phyloP scores from a whole-genome alignment of 352 stramenopile genomes.

The Phytopythium mirpurense region DNA sequence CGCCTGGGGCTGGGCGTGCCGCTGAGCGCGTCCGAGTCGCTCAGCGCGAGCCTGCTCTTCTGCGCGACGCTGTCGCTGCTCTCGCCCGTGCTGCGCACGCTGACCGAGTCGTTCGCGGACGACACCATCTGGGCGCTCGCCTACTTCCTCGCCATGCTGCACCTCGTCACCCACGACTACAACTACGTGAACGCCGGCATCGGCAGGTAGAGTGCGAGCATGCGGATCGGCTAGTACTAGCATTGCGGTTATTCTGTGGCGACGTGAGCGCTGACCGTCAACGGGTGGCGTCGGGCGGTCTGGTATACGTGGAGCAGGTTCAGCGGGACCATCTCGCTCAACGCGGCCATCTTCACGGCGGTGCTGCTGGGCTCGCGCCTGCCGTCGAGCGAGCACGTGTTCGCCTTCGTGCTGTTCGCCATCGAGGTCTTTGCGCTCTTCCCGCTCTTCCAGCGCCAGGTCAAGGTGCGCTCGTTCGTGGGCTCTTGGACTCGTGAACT shows the following conservation, averaged over 20 bases:
- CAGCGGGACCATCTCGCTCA: conserved; percentile 88
- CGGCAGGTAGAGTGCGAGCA: conserved; percentile 26
- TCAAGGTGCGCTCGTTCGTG: conserved; percentile 48
- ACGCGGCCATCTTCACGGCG: conserved; percentile 90
- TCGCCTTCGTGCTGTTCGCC: conserved; percentile 87
- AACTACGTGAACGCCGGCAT: conserved; percentile 82
- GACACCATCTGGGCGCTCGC: conserved; percentile 91
- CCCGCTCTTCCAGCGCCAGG: conserved; percentile 77
- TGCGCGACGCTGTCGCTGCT: conserved; percentile 81
- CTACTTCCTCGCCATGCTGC: conserved; percentile 67
- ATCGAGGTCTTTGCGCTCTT: conserved; percentile 91
- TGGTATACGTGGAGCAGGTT: no score
- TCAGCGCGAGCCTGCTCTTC: conserved; percentile 78
- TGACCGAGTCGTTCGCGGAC: conserved; percentile 87
- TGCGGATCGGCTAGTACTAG: no score
- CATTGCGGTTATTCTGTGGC: no score
- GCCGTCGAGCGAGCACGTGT: conserved; percentile 89
- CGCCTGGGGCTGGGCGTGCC: conserved; percentile 29
- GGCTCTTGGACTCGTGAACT: no score
- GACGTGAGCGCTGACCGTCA: no score
- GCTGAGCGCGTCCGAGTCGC: conserved; percentile 35
- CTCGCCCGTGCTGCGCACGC: conserved; percentile 86
- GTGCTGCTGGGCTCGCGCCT: conserved; percentile 89
- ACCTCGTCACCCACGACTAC: conserved; percentile 91
- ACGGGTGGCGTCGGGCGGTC: no score